These are phyloP conservation scores for Leccinum ambiguum DNA, from an alignment of 1,284 basidiomycete species.

Conservation along the genomic window DNA sequence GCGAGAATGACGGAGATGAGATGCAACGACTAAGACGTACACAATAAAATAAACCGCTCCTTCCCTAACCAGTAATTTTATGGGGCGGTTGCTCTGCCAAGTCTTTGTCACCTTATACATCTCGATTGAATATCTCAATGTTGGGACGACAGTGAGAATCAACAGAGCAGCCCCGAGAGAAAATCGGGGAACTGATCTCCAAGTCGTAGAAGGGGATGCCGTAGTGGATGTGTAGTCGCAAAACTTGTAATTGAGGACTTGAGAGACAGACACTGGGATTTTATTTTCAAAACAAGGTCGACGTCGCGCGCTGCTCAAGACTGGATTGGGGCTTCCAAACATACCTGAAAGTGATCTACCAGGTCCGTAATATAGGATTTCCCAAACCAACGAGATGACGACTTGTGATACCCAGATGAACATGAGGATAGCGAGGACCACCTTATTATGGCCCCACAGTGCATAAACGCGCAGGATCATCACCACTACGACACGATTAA, in stretches of 20 bases:
- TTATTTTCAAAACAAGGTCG: not conserved
- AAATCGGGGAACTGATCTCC: not conserved
- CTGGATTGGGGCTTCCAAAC: not conserved
- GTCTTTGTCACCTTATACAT: constrained; percentile 1
- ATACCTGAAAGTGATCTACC: not conserved
- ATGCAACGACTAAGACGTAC: not conserved
- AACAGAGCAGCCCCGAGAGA: not conserved
- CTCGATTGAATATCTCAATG: not conserved
- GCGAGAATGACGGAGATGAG: not conserved
- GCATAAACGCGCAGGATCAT: constrained; percentile 4
- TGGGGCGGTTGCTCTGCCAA: not conserved
- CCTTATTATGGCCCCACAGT: not conserved
- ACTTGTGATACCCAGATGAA: not conserved
- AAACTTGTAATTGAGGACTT: not conserved
- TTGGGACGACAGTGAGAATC: constrained; percentile 1
- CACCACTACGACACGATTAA: not conserved
- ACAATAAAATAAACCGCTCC: not conserved
- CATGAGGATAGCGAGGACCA: not conserved
- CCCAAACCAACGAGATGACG: not conserved
- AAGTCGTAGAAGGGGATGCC: not conserved
- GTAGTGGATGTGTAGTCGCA: not conserved
- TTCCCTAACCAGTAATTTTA: not conserved
- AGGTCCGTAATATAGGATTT: not conserved
- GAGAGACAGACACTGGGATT: not conserved
- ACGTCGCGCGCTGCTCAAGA: not conserved